Percentiles rank a stretch among this genome's conserved stretches.
phyloP scores from a whole-genome alignment of 208 protist genomes.

The Leishmania gerbilli region DNA sequence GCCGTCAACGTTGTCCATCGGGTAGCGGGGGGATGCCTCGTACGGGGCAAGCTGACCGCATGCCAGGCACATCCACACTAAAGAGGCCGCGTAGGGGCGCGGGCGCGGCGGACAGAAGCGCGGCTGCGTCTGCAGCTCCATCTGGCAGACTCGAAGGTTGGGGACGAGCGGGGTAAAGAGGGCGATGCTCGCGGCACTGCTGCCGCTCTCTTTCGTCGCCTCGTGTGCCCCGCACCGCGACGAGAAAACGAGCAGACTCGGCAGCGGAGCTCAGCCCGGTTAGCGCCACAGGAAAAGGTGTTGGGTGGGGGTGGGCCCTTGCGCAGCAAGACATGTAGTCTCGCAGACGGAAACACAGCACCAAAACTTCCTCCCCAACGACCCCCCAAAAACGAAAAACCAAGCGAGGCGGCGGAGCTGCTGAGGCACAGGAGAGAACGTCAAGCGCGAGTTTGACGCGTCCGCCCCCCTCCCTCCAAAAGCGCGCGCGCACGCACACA shows the following conservation, averaged over 20 bases:
- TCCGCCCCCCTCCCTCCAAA: neutral
- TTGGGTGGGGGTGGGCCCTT: neutral
- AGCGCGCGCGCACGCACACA: too few relatives aligned
- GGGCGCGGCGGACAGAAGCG: neutral
- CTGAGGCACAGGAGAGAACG: neutral
- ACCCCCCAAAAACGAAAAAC: neutral
- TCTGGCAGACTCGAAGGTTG: neutral
- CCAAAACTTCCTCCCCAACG: too few relatives aligned
- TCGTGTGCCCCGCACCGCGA: too few relatives aligned
- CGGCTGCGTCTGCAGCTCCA: conserved; percentile 1
- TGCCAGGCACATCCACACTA: conserved; percentile 41
- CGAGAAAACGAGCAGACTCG: neutral
- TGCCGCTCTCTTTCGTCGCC: too few relatives aligned
- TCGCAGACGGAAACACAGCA: neutral
- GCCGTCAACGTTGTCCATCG: conserved; percentile 1
- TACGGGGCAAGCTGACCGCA: conserved; percentile 31
- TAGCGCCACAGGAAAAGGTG: neutral
- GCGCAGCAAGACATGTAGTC: neutral
- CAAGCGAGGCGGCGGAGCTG: neutral
- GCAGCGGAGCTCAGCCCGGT: neutral
- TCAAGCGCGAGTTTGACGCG: neutral
- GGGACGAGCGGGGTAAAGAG: neutral
- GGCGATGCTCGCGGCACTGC: too few relatives aligned
- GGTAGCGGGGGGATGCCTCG: neutral
- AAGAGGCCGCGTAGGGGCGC: neutral